These are phyloP conservation scores for Lactifluus hygrophoroides DNA, from an alignment of 768 basidiomycete species.

Conservation along the genomic window DNA sequence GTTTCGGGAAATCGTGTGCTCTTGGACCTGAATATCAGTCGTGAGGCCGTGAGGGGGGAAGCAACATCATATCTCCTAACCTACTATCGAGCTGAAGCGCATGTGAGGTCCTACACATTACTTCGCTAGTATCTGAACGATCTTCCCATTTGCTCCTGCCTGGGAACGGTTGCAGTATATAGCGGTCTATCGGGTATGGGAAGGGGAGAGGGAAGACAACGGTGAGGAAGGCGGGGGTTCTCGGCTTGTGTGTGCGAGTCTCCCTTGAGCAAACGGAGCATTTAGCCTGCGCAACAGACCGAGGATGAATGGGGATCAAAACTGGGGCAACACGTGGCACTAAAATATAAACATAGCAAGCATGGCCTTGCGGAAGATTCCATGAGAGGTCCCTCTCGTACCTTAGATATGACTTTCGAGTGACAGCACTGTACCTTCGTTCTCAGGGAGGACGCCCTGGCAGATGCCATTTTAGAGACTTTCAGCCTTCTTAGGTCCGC, in stretches of 20 bases:
- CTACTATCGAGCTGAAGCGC: conserved; percentile 1
- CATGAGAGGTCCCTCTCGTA: background rate
- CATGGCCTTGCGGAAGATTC: background rate
- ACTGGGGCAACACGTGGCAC: background rate
- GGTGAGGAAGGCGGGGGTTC: background rate
- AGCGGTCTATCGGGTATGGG: background rate
- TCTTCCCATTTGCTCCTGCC: background rate
- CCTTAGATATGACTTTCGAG: background rate
- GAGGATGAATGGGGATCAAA: background rate
- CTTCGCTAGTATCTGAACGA: background rate
- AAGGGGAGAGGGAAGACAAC: background rate
- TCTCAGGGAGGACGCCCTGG: background rate
- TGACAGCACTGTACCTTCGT: background rate
- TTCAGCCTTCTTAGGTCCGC: background rate
- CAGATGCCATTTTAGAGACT: background rate
- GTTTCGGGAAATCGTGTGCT: background rate
- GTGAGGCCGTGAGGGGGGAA: conserved; percentile 5
- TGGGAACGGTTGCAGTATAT: background rate
- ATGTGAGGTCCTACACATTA: background rate
- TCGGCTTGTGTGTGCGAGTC: background rate
- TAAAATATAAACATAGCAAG: background rate
- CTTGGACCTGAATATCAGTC: background rate
- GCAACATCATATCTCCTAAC: background rate
- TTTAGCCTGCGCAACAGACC: too few species aligned
- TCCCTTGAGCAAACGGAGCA: too few species aligned